Conservation (phyloP, 805 yeast species). For the Wickerhamomyces ciferrii region DNA sequence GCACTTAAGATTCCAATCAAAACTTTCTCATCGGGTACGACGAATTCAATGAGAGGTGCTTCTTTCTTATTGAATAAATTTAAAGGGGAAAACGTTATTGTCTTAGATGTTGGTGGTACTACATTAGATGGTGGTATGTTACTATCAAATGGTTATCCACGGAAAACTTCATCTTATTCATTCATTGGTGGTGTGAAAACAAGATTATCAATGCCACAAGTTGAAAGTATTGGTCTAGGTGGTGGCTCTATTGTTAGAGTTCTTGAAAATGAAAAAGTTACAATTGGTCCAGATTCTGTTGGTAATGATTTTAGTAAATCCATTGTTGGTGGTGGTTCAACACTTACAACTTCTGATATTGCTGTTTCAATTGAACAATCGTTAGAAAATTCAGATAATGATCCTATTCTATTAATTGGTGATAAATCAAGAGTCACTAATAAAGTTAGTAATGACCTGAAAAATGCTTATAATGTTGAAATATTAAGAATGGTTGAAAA, state of each 20-base stretch:
- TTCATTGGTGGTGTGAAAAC: constrained; percentile 42
- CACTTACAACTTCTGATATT: constrained; percentile 35
- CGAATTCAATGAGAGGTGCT: constrained; percentile 46
- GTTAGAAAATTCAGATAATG: constrained; percentile 8
- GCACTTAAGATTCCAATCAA: constrained; percentile 37
- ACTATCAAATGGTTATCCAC: constrained; percentile 40
- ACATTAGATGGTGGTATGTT: constrained; percentile 45
- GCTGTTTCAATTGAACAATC: constrained; percentile 19
- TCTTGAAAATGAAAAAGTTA: constrained; percentile 15
- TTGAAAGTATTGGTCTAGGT: constrained; percentile 43
- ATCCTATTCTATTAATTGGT: constrained; percentile 21
- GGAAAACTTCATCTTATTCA: constrained; percentile 38
- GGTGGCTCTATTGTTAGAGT: constrained; percentile 42
- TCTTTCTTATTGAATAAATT: constrained; percentile 27
- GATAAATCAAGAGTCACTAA: constrained; percentile 19
- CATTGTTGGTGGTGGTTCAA: constrained; percentile 37
- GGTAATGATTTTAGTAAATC: constrained; percentile 32
- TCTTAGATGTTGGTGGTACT: constrained; percentile 48
- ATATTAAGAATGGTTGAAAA: constrained; percentile 25
- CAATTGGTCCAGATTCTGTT: constrained; percentile 44
- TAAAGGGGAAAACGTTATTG: constrained; percentile 26
- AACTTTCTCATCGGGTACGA: constrained; percentile 46
- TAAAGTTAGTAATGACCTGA: constrained; percentile 8
- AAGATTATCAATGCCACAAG: constrained; percentile 47
- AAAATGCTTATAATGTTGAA: constrained; percentile 1